Evolutionary conservation across 176 grass and related monocot genomes (phyloP).

Genomic region (Bromus sterilis): DNA sequence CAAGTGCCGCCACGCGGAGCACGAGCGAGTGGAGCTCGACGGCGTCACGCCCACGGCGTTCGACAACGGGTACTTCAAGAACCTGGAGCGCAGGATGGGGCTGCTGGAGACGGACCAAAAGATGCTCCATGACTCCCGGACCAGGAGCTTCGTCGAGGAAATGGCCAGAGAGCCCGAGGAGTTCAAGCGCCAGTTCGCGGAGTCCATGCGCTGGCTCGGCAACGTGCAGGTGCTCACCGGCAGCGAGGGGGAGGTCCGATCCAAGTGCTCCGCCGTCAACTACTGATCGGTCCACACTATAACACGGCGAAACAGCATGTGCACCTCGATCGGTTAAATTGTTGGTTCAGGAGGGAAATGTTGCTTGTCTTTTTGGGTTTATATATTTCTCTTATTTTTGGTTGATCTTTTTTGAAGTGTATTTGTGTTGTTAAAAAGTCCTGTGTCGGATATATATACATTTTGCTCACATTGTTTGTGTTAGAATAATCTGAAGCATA

Average conservation of each 20-base stretch:
- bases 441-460: not conserved
- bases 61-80: constrained; percentile 60
- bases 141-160: constrained; percentile 8
- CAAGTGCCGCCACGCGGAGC: constrained; percentile 34
- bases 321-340: not conserved
- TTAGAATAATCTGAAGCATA: no score
- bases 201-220: constrained; percentile 61
- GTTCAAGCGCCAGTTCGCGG: constrained; percentile 52
- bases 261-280: constrained; percentile 65
- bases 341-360: not conserved
- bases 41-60: constrained; percentile 57
- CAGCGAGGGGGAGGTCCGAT: constrained; percentile 63
- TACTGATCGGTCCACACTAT: not conserved
- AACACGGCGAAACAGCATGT: not conserved
- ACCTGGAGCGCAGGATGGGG: constrained; percentile 51
- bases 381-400: not conserved
- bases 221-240: constrained; percentile 57
- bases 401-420: not conserved
- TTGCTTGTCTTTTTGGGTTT: not conserved
- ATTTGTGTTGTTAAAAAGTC: not conserved
- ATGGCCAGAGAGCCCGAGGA: constrained; percentile 2
- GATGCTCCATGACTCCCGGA: constrained; percentile 58
- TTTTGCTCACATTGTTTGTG: not conserved
- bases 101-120: constrained; percentile 54
- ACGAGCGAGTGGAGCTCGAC: constrained; percentile 54